These are phyloP conservation scores for Torrubiella hemipterigena DNA, from an alignment of 2,329 filamentous ascomycete species.

Conservation along the genomic window DNA sequence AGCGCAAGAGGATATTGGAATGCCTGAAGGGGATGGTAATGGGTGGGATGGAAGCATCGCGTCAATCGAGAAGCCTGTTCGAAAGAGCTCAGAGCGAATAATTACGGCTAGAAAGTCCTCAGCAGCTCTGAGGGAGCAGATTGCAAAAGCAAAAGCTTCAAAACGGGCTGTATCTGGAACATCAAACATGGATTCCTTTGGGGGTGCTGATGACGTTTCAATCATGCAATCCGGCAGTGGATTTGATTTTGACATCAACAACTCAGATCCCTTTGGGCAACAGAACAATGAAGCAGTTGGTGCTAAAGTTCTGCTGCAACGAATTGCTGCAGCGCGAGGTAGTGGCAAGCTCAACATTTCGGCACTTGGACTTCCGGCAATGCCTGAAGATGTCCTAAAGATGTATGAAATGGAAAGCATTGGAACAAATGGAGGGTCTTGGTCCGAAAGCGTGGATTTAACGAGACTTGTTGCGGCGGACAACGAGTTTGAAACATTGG, in stretches of 20 bases:
- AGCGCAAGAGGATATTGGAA: too few relatives aligned
- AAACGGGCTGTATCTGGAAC: slow-evolving; percentile 39
- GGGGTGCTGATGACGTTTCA: too few relatives aligned
- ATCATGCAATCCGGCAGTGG: too few relatives aligned
- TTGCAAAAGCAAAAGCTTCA: slow-evolving; percentile 83
- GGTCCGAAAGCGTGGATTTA: slow-evolving; percentile 87
- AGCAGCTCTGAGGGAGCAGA: slow-evolving; percentile 71
- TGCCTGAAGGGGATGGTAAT: too few relatives aligned
- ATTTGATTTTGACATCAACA: slow-evolving; percentile 37
- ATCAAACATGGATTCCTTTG: too few relatives aligned
- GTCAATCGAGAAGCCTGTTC: too few relatives aligned
- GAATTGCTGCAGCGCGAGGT: slow-evolving; percentile 59
- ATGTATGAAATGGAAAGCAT: slow-evolving; percentile 79
- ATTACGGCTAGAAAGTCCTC: slow-evolving; percentile 53
- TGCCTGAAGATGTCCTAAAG: slow-evolving; percentile 71
- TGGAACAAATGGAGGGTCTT: slow-evolving; percentile 52
- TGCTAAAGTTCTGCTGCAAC: slow-evolving; percentile 58
- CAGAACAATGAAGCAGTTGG: slow-evolving; percentile 42
- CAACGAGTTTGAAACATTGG: slow-evolving; percentile 69
- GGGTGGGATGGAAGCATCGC: too few relatives aligned
- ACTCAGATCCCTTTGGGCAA: slow-evolving; percentile 60
- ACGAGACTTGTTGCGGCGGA: slow-evolving; percentile 77
- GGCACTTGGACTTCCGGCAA: slow-evolving; percentile 64
- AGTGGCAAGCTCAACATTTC: slow-evolving; percentile 83
- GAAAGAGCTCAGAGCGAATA: too few relatives aligned